Evolutionary conservation across 2,329 filamentous ascomycete species (phyloP).

Genomic region (Triangularia verruculosa): DNA sequence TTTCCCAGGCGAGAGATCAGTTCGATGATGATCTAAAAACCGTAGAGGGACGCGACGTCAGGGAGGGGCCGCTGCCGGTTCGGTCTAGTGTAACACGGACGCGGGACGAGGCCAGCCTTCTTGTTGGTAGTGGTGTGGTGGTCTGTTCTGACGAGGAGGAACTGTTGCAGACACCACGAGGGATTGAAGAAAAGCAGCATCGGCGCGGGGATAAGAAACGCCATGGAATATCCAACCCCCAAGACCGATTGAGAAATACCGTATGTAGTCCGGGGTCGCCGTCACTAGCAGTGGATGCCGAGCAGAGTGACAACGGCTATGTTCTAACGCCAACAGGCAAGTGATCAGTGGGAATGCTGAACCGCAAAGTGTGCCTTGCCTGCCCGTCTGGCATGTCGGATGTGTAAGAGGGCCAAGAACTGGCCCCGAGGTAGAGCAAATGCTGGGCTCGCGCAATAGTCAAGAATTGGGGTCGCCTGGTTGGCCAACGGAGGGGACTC

Average conservation of each 20-base stretch:
- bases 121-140: not conserved
- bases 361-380: not conserved
- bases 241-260: not conserved
- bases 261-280: not conserved
- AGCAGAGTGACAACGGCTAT: not conserved
- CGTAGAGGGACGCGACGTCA: not conserved
- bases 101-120: constrained; percentile 6
- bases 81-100: constrained; percentile 16
- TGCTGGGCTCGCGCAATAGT: not conserved
- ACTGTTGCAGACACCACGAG: not conserved
- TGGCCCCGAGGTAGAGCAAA: not conserved
- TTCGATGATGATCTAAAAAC: not conserved
- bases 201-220: not conserved
- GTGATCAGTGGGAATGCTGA: not conserved
- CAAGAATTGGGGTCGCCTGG: not conserved
- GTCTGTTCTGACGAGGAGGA: not conserved
- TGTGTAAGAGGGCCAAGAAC: constrained; percentile 2
- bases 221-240: not conserved
- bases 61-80: constrained; percentile 6
- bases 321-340: constrained; percentile 3
- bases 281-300: not conserved
- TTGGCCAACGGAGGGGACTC: not conserved
- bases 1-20: not conserved
- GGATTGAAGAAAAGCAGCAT: not conserved
- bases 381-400: not conserved